A percentile compares a stretch with the other conserved stretches of the same genome.
Evolutionary conservation across 192 early-diverging fungal genomes (phyloP).

Genomic region (Coemansia umbellata): DNA sequence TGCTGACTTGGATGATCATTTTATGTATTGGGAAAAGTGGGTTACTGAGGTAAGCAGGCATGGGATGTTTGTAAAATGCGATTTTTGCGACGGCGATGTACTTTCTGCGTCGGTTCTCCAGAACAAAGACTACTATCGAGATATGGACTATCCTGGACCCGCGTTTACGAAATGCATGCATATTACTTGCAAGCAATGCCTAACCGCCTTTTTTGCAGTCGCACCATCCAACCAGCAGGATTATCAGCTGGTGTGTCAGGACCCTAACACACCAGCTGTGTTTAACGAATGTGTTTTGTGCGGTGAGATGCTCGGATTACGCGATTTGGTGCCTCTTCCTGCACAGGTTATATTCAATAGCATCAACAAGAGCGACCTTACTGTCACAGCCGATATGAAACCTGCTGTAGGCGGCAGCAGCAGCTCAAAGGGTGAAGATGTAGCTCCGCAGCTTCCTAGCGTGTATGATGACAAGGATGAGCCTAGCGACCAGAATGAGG

Average conservation of each 20-base stretch:
- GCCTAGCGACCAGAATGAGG: conserved; percentile 9
- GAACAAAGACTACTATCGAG: conserved; percentile 1
- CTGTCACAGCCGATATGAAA: neutral
- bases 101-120: conserved; percentile 11
- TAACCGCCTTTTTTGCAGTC: conserved; percentile 22
- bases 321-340: conserved; percentile 18
- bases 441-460: neutral
- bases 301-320: conserved; percentile 23
- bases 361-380: neutral
- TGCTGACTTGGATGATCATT: too few species aligned
- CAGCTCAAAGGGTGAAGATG: neutral
- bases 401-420: neutral
- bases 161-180: conserved; percentile 40
- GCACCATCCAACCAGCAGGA: conserved; percentile 14
- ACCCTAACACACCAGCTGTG: conserved; percentile 1
- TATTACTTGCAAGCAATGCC: conserved; percentile 33
- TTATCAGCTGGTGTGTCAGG: conserved; percentile 4
- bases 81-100: conserved; percentile 19
- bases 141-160: conserved; percentile 29
- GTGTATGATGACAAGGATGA: neutral
- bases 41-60: conserved; percentile 1
- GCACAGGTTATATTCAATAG: conserved; percentile 7
- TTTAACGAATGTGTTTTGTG: conserved; percentile 40
- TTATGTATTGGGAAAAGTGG: conserved; percentile 15
- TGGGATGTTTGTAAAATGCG: conserved; percentile 25